Evolutionary conservation across 768 basidiomycete species (phyloP).

Genomic region (Sistotremastrum suecicum): DNA sequence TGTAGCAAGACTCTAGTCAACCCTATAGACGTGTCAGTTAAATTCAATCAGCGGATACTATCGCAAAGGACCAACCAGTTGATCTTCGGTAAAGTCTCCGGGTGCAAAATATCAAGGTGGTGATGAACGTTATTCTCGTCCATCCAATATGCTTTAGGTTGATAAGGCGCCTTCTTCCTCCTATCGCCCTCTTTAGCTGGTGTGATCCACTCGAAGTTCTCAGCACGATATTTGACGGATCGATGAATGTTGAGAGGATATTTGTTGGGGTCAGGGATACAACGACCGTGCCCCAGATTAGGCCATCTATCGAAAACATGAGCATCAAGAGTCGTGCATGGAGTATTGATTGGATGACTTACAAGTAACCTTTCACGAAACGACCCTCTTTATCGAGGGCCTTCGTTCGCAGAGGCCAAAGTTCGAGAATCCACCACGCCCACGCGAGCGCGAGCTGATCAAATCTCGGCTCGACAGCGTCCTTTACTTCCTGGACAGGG

Average conservation of each 20-base stretch:
- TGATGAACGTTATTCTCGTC: no score
- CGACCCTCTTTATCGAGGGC: slow-evolving; percentile 3
- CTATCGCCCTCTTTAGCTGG: no score
- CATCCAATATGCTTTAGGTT: no score
- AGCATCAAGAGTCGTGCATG: slow-evolving; percentile 15
- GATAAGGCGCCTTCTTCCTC: no score
- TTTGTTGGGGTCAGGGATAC: slow-evolving; percentile 26
- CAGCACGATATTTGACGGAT: slow-evolving; percentile 39
- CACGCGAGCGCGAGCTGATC: slow-evolving; percentile 5
- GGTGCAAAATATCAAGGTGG: no score
- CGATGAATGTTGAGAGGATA: slow-evolving; percentile 30
- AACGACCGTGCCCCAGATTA: slow-evolving; percentile 26
- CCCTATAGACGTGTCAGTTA: no score
- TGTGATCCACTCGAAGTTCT: slow-evolving; percentile 6
- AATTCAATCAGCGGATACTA: no score
- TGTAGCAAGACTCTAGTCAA: no score
- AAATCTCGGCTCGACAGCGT: not conserved
- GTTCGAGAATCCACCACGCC: slow-evolving; percentile 10
- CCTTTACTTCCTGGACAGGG: slow-evolving; percentile 2
- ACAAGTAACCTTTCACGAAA: slow-evolving; percentile 14
- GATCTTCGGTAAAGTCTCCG: no score
- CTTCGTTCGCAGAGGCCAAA: slow-evolving; percentile 3
- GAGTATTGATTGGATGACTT: slow-evolving; percentile 5
- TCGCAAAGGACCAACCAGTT: no score
- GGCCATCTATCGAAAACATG: slow-evolving; percentile 18